phyloP scores from a whole-genome alignment of 2,329 filamentous ascomycete species.

The Ceratocystis cubensis region DNA sequence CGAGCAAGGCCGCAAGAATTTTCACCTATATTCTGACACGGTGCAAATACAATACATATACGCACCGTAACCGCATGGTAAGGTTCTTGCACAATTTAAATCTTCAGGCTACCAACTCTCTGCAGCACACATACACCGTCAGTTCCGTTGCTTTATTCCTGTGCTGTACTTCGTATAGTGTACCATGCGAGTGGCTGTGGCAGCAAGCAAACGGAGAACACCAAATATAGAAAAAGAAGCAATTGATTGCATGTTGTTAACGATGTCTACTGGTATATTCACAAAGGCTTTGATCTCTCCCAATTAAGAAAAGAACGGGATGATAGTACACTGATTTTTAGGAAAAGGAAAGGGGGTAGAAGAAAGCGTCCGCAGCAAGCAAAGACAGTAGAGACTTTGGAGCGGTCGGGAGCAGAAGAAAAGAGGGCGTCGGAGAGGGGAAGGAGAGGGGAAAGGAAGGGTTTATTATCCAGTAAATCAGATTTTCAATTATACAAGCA shows the following conservation, averaged over 20 bases:
- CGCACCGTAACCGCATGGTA: too few relatives aligned
- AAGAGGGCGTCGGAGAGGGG: not conserved
- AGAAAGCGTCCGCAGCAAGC: not conserved
- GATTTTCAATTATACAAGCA: slow-evolving; percentile 63
- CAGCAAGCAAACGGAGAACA: not conserved
- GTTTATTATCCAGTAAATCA: slow-evolving; percentile 21
- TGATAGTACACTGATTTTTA: slow-evolving; percentile 23
- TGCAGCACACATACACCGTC: too few relatives aligned
- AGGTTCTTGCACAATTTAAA: too few relatives aligned
- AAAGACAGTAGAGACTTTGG: not conserved
- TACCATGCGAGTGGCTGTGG: too few relatives aligned
- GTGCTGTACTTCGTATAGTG: too few relatives aligned
- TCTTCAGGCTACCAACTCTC: too few relatives aligned
- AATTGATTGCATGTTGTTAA: slow-evolving; percentile 17
- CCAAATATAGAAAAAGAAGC: not conserved
- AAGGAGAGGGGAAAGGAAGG: not conserved
- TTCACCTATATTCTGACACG: too few relatives aligned
- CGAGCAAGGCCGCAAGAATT: too few relatives aligned
- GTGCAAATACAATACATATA: too few relatives aligned
- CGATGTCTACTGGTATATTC: slow-evolving; percentile 37
- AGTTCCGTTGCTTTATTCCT: too few relatives aligned
- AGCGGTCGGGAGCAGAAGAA: not conserved
- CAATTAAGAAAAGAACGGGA: slow-evolving; percentile 19
- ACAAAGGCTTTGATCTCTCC: slow-evolving; percentile 30
- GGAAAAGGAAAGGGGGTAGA: not conserved